A percentile compares a stretch with the other conserved stretches of the same genome.
These are phyloP conservation scores for Diutina pseudorugosa DNA, from an alignment of 1,139 yeast species.

Conservation along the genomic window DNA sequence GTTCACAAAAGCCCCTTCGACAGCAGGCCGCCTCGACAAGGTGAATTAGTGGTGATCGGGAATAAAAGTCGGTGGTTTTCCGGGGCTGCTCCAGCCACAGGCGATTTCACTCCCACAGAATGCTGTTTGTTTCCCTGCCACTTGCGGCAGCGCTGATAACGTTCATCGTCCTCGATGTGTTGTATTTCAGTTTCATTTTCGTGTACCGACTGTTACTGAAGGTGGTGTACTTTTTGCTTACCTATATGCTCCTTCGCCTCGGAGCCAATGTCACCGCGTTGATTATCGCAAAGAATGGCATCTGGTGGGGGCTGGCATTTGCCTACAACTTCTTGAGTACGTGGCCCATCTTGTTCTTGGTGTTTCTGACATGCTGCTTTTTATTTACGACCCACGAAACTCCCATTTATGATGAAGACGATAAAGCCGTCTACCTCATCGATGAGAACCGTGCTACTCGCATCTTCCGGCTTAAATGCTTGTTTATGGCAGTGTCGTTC, in stretches of 20 bases:
- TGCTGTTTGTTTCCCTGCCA: not conserved
- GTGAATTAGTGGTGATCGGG: not conserved
- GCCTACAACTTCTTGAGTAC: not conserved
- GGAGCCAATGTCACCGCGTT: not conserved
- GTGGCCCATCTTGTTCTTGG: not conserved
- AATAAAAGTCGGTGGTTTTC: not conserved
- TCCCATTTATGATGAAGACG: not conserved
- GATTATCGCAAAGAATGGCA: not conserved
- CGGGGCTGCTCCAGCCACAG: not conserved
- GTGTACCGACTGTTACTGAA: not conserved
- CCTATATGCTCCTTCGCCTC: not conserved
- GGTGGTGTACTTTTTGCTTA: not conserved
- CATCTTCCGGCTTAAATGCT: not conserved
- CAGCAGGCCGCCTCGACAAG: not conserved
- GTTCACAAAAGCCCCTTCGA: not conserved
- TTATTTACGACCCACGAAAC: not conserved
- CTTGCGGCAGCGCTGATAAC: not conserved
- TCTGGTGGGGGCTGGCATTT: not conserved
- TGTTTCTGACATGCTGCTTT: not conserved
- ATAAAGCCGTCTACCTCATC: not conserved
- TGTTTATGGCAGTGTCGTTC: not conserved
- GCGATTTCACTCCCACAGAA: not conserved
- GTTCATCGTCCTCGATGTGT: not conserved
- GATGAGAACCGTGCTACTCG: not conserved
- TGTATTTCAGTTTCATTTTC: not conserved